phyloP scores from a whole-genome alignment of 2,329 filamentous ascomycete genomes.

The Venturia oleaginea region DNA sequence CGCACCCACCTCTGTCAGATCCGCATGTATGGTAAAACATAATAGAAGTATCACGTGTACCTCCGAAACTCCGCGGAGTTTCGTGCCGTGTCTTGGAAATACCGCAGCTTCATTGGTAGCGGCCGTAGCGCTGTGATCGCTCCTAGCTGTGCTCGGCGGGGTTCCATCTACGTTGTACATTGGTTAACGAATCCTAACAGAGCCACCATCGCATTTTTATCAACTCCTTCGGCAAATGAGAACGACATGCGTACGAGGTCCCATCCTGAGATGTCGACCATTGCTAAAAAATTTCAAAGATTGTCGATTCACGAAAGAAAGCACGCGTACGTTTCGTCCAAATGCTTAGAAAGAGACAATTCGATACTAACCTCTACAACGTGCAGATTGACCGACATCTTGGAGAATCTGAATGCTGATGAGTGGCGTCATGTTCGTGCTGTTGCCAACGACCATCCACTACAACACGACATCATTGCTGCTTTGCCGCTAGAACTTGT shows the following conservation, averaged over 20 bases:
- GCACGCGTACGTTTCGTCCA: neutral
- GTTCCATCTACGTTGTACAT: neutral
- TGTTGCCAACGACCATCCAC: neutral
- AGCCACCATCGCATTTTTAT: neutral
- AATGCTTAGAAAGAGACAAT: neutral
- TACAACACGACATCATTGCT: slow-evolving; percentile 1
- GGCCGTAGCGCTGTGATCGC: neutral
- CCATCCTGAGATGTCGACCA: neutral
- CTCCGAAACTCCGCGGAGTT: slow-evolving; percentile 1
- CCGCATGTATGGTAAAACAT: neutral
- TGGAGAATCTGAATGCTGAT: slow-evolving; percentile 2
- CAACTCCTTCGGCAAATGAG: neutral
- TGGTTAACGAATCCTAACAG: neutral
- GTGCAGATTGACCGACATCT: neutral
- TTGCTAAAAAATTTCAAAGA: slow-evolving; percentile 4
- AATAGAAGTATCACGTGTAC: neutral
- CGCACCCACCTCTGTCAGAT: no score
- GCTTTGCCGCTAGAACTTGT: neutral
- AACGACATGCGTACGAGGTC: neutral
- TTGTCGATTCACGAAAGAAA: neutral
- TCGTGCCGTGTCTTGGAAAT: neutral
- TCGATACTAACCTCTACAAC: neutral
- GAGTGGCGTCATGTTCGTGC: neutral
- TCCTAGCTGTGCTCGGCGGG: neutral
- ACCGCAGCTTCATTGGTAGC: neutral